Evolutionary conservation across 2,329 filamentous ascomycete genomes (phyloP), one percentile per base, ranked within the genome.

Genomic region (Aspergillus hortae): DNA sequence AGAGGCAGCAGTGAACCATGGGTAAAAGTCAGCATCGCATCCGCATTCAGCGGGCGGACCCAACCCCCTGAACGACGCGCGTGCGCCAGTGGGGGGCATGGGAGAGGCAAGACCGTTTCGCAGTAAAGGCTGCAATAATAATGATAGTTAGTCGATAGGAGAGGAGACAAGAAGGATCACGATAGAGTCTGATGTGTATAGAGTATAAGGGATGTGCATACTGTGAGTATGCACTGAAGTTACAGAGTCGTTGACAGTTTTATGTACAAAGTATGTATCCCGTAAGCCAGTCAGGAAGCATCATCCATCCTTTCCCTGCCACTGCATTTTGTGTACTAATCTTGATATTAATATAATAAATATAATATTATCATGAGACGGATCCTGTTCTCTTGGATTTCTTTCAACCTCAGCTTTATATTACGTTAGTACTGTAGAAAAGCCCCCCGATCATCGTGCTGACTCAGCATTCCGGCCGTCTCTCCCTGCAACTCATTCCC

Each of bases 381-480:
- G 23, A 23, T 23, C 6, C 23, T 23, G 23, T 23, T 23, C 23
- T 23, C 6, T 23, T 23, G 23, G 23, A 6, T 23, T 23, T 23
- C 23, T 23, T 23, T 23, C 23, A 23, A 6, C 23, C 23, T 23
- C 23, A 23, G 23, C 23, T 23, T 23, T 38, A n/a, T 38, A 38
- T n/a, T 17, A n/a, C 35, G 7, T 15, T 38, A 14, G 14, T 38
- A 38, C 27, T 23, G 23, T 23, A 23, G 23, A 23, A 23, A 23
- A 23, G 23, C 6, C 6, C 23, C 32, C 17, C 51, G 46, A 50
- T 6, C 35, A n/a, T 17, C 35, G 35, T 54, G 58, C 58, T 60
- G 56, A 60, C 44, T 56, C 56, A 57, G 56, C 58, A 59, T 60
- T 57, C 58, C 53, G 48, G 47, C 52, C 52, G 57, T 61, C 57